Base-by-base conservation (phyloP, 768 basidiomycete species). In the Calocera cornea region DNA sequence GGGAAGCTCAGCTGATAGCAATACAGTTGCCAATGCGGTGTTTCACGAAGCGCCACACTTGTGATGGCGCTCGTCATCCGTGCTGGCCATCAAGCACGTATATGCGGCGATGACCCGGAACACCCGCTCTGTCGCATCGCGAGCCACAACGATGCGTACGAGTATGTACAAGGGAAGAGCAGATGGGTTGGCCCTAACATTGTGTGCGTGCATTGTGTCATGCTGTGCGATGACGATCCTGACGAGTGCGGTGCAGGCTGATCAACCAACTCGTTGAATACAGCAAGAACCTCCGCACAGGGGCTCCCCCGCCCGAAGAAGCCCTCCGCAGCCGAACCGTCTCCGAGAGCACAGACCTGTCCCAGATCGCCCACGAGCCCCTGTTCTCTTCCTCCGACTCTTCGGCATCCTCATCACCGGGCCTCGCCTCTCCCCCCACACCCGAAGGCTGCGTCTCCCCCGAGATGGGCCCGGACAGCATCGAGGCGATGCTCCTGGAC, bases 251-350 rank as follows among this genome's bases (percentile, higher is more conserved):
- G 63, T 71, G 68, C 72, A 92, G 92, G 68, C 86, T 95, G 75
- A 93, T 95, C 78, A 94, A 94, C 81, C 92, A 95, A 78, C 81
- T 95, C 50, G 80, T 92, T 72, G 93, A 95, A 75, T 95, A 94
- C 76, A 47, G 44, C 44, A 47, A 47, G 44, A 47, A 47, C 24
- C 44, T 47, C 8, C 44, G 44, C 8, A 47, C 44, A 5, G 24
- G 16, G 19, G 44, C 44, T 7, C 8, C 36, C 36, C 7, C 7
- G 44, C 19, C 44, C 16, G 44, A 47, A 19, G 44, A 47, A 38
- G 7, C 44, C 16, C 8, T 17, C 24, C 44, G 44, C 44, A 47
- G 44, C 24, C 44, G 44, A 7, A 47, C 44, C 44, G 5, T 24
- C 16, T 47, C 44, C 16, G 44, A 47, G 44, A 19, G 44, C 44